These are phyloP conservation scores for Neurospora intermedia DNA, from an alignment of 495 filamentous ascomycete genomes.

Conservation along the genomic window DNA sequence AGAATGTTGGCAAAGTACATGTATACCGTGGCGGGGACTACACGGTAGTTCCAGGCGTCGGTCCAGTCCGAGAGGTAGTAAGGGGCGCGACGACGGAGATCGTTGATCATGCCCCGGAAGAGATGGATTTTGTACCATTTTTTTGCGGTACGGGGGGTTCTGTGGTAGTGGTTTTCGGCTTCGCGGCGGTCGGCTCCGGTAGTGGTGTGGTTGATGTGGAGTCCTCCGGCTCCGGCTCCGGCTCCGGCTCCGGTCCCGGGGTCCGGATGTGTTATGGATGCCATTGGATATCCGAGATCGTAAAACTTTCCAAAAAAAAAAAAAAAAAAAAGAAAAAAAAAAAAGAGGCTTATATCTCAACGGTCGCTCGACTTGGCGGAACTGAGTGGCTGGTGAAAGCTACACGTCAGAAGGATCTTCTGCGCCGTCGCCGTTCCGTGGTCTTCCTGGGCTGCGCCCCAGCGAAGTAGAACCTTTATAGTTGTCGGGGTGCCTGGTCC, in stretches of 20 bases:
- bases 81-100: constrained; percentile 59
- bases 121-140: constrained; percentile 52
- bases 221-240: constrained; percentile 11
- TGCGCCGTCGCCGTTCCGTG: not conserved
- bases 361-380: not conserved
- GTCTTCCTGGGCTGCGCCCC: not conserved
- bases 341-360: not conserved
- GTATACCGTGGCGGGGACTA: constrained; percentile 71
- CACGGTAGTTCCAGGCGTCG: constrained; percentile 78
- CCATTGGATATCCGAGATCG: not conserved
- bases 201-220: constrained; percentile 7
- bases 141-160: not conserved
- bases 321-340: no score
- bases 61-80: constrained; percentile 71
- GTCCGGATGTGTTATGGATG: not conserved
- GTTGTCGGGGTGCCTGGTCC: not conserved
- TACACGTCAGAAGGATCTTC: not conserved
- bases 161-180: not conserved
- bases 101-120: constrained; percentile 62
- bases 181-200: constrained; percentile 5
- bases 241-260: not conserved
- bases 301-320: not conserved
- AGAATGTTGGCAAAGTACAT: constrained; percentile 89
- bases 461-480: not conserved
- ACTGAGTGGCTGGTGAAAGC: not conserved